Conservation (phyloP, 441 rosid genomes). For the Mallotus repandus region DNA sequence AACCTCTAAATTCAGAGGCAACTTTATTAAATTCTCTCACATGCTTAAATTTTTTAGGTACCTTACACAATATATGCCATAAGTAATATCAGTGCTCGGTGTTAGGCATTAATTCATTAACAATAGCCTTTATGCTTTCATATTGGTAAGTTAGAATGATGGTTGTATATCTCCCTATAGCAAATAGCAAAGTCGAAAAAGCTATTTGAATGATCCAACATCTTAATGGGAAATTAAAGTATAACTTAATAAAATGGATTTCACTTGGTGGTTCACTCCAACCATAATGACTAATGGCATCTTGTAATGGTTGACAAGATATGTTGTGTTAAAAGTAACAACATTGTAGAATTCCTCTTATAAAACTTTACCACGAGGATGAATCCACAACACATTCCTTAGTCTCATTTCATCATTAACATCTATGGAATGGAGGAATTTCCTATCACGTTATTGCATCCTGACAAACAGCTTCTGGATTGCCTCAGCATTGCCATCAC, state of each 20-base stretch:
- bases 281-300: too few species aligned
- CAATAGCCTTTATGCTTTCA: not conserved
- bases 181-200: not conserved
- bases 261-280: too few species aligned
- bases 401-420: too few species aligned
- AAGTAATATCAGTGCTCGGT: not conserved
- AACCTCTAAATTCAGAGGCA: not conserved
- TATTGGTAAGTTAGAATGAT: not conserved
- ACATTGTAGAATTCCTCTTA: too few species aligned
- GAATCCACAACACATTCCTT: too few species aligned
- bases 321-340: too few species aligned
- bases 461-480: too few species aligned
- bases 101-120: not conserved
- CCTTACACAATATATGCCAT: not conserved
- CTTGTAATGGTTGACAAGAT: too few species aligned
- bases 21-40: not conserved
- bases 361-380: too few species aligned
- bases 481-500: too few species aligned
- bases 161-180: not conserved
- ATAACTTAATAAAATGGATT: not conserved
- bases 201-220: not conserved
- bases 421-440: too few species aligned
- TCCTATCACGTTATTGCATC: too few species aligned
- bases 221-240: not conserved
- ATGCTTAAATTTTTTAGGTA: not conserved